Conservation (phyloP, 2,329 filamentous ascomycete genomes). For the Pseudogymnoascus sp. region DNA sequence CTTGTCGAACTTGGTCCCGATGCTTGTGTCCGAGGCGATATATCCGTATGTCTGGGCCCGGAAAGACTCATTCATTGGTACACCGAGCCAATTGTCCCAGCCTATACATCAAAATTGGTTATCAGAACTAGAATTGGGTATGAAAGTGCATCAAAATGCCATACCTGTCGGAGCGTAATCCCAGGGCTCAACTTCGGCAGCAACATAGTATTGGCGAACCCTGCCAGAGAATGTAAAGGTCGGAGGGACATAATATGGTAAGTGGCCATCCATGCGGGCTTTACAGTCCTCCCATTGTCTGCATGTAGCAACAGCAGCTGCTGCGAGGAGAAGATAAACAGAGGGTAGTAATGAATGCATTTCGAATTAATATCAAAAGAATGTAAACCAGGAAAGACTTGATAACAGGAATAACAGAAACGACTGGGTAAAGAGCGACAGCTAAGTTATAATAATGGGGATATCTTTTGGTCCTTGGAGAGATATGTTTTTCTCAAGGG, state of each 20-base stretch:
- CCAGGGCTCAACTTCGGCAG: background rate
- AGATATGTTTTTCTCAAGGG: background rate
- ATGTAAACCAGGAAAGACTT: background rate
- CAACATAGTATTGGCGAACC: background rate
- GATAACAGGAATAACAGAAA: background rate
- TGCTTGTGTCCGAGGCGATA: conserved; percentile 4
- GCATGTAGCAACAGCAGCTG: background rate
- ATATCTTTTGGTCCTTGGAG: background rate
- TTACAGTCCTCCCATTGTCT: background rate
- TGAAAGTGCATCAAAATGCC: background rate
- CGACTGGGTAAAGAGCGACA: background rate
- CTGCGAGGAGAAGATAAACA: background rate
- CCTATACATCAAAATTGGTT: background rate
- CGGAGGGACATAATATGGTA: background rate
- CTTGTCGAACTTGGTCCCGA: conserved; percentile 23
- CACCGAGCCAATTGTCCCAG: conserved; percentile 13
- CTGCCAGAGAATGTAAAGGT: background rate
- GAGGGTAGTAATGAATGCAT: background rate
- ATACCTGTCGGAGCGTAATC: background rate
- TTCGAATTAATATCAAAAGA: background rate
- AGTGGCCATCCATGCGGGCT: background rate
- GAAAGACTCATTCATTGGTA: conserved; percentile 15
- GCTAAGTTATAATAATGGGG: background rate
- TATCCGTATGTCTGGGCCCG: conserved; percentile 11
- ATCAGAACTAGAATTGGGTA: background rate